Conservation (phyloP, 2,329 filamentous ascomycete species). For the Neopestalotiopsis rosae region DNA sequence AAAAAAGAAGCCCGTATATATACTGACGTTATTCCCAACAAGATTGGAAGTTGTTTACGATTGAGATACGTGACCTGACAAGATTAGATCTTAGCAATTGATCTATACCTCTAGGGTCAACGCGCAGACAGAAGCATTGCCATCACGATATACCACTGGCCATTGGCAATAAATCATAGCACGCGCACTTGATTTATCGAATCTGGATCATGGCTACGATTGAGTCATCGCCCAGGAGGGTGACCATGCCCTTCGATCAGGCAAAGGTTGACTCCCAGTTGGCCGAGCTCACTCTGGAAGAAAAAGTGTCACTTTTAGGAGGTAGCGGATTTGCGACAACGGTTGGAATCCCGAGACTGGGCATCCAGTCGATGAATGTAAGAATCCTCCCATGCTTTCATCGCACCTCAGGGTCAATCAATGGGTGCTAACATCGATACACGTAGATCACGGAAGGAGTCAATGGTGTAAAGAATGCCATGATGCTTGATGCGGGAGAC, state of each 20-base stretch:
- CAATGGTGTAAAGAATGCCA: conserved; percentile 22
- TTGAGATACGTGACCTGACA: too few species aligned
- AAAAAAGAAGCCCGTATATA: too few species aligned
- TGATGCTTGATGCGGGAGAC: not conserved
- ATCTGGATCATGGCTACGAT: not conserved
- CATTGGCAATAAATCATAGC: too few species aligned
- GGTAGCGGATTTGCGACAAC: conserved; percentile 24
- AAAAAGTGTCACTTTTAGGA: conserved; percentile 50
- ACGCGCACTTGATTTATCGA: not conserved
- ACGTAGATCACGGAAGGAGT: conserved; percentile 23
- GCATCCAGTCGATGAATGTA: conserved; percentile 16
- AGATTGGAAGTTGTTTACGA: too few species aligned
- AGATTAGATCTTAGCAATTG: too few species aligned
- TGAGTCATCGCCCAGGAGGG: not conserved
- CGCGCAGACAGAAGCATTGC: too few species aligned
- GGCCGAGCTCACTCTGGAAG: conserved; percentile 65
- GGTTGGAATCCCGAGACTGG: conserved; percentile 21
- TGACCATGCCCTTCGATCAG: not conserved
- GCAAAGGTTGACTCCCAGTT: conserved; percentile 41
- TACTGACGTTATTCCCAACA: too few species aligned
- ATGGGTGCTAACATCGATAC: not conserved
- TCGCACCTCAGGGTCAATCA: not conserved
- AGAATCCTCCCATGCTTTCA: not conserved
- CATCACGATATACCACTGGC: too few species aligned
- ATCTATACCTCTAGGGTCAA: too few species aligned